Base-by-base conservation (phyloP, 2,329 filamentous ascomycete species). In the Fusarium sp. region DNA sequence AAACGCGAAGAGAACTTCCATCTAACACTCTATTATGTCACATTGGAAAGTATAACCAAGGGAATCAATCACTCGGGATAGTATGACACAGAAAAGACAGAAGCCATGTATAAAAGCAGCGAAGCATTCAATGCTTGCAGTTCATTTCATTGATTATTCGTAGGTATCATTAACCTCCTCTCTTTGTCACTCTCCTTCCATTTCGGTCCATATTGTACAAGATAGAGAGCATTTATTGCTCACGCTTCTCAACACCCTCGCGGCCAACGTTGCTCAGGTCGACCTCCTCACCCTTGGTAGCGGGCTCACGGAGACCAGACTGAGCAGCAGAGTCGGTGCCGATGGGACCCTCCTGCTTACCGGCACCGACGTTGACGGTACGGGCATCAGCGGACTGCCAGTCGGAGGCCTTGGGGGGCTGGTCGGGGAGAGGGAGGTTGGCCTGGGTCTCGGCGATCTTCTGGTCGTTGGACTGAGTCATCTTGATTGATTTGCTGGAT, bases 401-500 rank as follows among this genome's bases (percentile, higher is more conserved):
- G 84, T 96, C 92, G 8, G 91, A 92, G n/a, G 88, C 82, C n/a
- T 81, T 82, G 3, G 92, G 92, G 23, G 93, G 93, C 70, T 94
- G 85, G 4, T 95, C 92, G 20, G 93, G 93, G 50, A 94, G 88
- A 52, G 92, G 92, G 31, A 97, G 89, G 80, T 93, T 93, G 78
- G 89, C 81, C 81, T 91, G 85, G 75, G 85, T 85, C 79, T 92
- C 81, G 53, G 90, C 87, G 76, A 94, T 91, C 79, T 91, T 83
- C 57, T 91, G 83, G 69, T 83, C 77, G 80, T 92, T 93, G 80
- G 82, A 83, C 57, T 83, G 75, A 70, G 81, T 64, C 83, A 85
- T 85, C 33, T 42, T 71, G 57, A 23, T 59, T 38, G 48, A 26
- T 48, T 37, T 63, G n/a, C 33, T 46, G 33, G 5, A 4, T 12